Evolutionary conservation across 2,329 filamentous ascomycete genomes (phyloP).

Genomic region (Cordyceps javanica): DNA sequence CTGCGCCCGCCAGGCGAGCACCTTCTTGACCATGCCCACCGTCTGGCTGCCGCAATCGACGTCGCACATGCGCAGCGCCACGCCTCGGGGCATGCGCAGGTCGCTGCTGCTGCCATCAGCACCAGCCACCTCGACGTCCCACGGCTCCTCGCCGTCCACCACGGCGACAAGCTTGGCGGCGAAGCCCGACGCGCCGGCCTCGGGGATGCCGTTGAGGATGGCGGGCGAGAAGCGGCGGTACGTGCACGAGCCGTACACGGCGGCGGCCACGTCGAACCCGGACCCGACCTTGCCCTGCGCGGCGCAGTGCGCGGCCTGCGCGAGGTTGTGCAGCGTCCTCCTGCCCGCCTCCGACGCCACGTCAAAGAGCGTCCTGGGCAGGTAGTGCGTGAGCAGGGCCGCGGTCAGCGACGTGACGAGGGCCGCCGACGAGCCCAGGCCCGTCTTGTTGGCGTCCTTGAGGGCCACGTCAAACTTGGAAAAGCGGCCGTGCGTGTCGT

Average conservation of each 20-base stretch:
- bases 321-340: constrained; percentile 77
- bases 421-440: constrained; percentile 88
- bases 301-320: constrained; percentile 88
- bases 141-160: constrained; percentile 61
- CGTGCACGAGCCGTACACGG: constrained; percentile 83
- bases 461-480: constrained; percentile 71
- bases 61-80: constrained; percentile 87
- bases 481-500: constrained; percentile 49
- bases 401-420: constrained; percentile 84
- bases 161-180: constrained; percentile 55
- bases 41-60: constrained; percentile 93
- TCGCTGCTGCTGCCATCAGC: constrained; percentile 65
- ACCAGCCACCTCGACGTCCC: constrained; percentile 76
- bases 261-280: constrained; percentile 90
- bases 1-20: constrained; percentile 71
- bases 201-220: constrained; percentile 61
- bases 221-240: constrained; percentile 89
- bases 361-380: constrained; percentile 52
- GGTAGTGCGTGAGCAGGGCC: constrained; percentile 69
- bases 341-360: constrained; percentile 47
- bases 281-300: constrained; percentile 95
- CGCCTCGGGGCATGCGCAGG: constrained; percentile 63
- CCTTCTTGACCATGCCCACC: constrained; percentile 90
- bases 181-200: constrained; percentile 62
- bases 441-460: constrained; percentile 82